These are phyloP conservation scores for Chlorella variabilis DNA, from an alignment of 163 green algal genomes.

Conservation along the genomic window DNA sequence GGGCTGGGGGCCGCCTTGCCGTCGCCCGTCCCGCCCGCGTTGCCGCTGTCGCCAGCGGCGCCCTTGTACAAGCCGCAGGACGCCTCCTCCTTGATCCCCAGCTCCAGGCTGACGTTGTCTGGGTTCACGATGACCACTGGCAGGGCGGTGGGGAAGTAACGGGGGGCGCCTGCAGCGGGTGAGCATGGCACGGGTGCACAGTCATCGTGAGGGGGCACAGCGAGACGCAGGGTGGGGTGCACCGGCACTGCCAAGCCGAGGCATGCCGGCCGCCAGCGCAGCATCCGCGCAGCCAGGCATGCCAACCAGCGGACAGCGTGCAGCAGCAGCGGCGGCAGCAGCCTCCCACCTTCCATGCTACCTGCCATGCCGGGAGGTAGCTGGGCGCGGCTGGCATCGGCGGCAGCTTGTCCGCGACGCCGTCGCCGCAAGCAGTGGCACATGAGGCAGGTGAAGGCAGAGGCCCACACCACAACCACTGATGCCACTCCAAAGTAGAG, in stretches of 20 bases:
- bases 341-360: background rate
- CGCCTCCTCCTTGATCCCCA: background rate
- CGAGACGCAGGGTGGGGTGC: no score
- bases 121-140: background rate
- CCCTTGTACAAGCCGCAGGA: no score
- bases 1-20: background rate
- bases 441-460: background rate
- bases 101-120: background rate
- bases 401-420: background rate
- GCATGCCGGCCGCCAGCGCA: no score
- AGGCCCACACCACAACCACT: background rate
- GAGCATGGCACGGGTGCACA: no score
- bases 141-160: background rate
- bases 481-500: slow-evolving; percentile 1
- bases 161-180: background rate
- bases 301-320: no score
- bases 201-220: no score
- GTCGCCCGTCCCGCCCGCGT: background rate
- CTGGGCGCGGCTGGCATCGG: background rate
- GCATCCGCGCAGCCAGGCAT: no score
- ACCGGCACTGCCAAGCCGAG: no score
- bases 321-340: no score
- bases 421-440: background rate
- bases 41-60: no score
- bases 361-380: background rate